Evolutionary conservation across 306 rosid genomes (phyloP).

Genomic region (Prunus armeniaca): DNA sequence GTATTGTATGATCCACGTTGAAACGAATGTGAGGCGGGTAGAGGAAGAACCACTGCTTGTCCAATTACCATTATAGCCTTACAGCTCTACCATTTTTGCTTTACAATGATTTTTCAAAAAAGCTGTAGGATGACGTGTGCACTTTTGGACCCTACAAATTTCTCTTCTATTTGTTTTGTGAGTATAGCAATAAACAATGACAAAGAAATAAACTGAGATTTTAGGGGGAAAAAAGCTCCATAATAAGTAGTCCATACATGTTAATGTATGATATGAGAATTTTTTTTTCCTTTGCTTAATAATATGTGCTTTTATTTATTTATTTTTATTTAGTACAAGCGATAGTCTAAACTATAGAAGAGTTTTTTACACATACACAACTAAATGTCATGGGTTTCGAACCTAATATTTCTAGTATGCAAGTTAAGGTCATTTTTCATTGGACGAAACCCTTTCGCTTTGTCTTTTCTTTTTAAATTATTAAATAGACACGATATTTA

Average conservation of each 20-base stretch:
- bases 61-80: slow-evolving; percentile 38
- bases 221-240: too few species aligned
- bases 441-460: rapidly evolving
- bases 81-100: not conserved
- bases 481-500: too few species aligned
- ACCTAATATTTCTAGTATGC: rapidly evolving
- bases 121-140: not conserved
- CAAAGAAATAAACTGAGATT: too few species aligned
- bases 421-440: too few species aligned
- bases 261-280: too few species aligned
- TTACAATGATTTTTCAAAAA: not conserved
- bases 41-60: slow-evolving; percentile 25
- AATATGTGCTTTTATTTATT: too few species aligned
- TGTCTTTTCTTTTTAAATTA: too few species aligned
- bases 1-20: slow-evolving; percentile 19
- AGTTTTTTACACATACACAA: too few species aligned
- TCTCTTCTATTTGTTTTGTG: not conserved
- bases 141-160: not conserved
- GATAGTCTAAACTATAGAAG: rapidly evolving
- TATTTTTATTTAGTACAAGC: too few species aligned
- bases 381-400: rapidly evolving
- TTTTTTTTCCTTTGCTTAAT: too few species aligned
- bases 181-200: too few species aligned
- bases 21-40: slow-evolving; percentile 35
- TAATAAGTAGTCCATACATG: too few species aligned